A percentile compares a stretch with the other conserved stretches of the same genome.
phyloP scores from a whole-genome alignment of 768 basidiomycete species.

The Kwoniella dendrophila region DNA sequence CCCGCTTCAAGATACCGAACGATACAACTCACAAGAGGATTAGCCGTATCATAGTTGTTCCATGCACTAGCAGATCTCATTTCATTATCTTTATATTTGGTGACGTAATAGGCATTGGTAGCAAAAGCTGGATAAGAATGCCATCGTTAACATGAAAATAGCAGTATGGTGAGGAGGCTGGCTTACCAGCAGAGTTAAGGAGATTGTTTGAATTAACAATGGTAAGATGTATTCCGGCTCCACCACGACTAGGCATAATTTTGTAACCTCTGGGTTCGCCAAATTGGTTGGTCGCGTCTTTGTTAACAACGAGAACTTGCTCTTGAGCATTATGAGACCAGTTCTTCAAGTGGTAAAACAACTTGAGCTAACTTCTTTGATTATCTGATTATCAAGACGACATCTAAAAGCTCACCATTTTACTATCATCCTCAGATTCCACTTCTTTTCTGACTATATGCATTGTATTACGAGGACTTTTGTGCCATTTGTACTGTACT shows the following conservation, averaged over 20 bases:
- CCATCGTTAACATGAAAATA: background rate
- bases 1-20: no score
- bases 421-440: slow-evolving; percentile 57
- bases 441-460: slow-evolving; percentile 39
- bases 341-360: slow-evolving; percentile 14
- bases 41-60: slow-evolving; percentile 40
- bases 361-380: background rate
- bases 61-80: slow-evolving; percentile 24
- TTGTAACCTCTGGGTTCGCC: slow-evolving; percentile 53
- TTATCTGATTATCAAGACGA: background rate
- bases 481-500: slow-evolving; percentile 23
- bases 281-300: slow-evolving; percentile 49
- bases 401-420: slow-evolving; percentile 58
- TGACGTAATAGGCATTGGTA: slow-evolving; percentile 46
- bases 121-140: slow-evolving; percentile 39
- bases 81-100: slow-evolving; percentile 50
- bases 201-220: slow-evolving; percentile 51
- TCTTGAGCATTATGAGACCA: slow-evolving; percentile 40
- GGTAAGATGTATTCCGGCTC: slow-evolving; percentile 41
- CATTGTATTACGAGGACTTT: slow-evolving; percentile 36
- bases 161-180: no score
- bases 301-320: slow-evolving; percentile 52
- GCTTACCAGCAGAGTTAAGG: slow-evolving; percentile 31
- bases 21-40: slow-evolving; percentile 34
- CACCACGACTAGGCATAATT: slow-evolving; percentile 47